A percentile compares a stretch with the other conserved stretches of the same genome.
phyloP scores from a whole-genome alignment of 2,329 filamentous ascomycete genomes.

The Aureobasidium mangrovei region DNA sequence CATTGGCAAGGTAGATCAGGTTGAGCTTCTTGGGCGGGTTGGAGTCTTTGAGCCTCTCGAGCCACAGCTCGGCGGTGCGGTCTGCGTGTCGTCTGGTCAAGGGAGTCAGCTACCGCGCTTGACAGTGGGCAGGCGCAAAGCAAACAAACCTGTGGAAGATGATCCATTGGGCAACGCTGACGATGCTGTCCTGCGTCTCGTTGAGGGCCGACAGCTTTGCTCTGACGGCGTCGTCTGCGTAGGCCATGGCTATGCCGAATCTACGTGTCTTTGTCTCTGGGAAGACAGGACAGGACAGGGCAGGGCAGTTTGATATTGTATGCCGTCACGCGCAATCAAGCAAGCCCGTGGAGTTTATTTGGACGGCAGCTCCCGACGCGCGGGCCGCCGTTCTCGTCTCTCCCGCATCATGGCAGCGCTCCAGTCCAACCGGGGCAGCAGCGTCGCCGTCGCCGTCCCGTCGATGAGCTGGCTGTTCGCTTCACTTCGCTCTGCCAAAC shows the following conservation, averaged over 20 bases:
- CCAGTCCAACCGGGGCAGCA: neutral
- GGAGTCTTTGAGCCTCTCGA: slow-evolving; percentile 80
- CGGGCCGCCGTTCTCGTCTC: neutral
- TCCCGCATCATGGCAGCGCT: slow-evolving; percentile 6
- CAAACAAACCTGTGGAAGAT: slow-evolving; percentile 81
- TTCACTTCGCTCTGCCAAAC: neutral
- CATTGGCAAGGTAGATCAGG: slow-evolving; percentile 90
- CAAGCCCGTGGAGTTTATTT: neutral
- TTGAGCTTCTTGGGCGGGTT: slow-evolving; percentile 80
- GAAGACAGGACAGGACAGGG: neutral
- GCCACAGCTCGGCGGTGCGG: slow-evolving; percentile 83
- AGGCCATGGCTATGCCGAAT: slow-evolving; percentile 58
- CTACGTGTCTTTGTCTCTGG: neutral
- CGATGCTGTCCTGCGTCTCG: slow-evolving; percentile 95
- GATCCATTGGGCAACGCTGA: slow-evolving; percentile 96
- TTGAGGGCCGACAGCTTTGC: slow-evolving; percentile 92
- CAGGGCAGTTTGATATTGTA: neutral
- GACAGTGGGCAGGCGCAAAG: neutral
- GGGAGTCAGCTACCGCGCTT: neutral
- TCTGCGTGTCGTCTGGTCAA: slow-evolving; percentile 75
- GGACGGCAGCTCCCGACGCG: neutral
- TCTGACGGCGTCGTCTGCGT: slow-evolving; percentile 89
- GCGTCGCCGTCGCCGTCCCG: neutral
- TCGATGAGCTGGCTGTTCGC: no score
- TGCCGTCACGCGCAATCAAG: neutral